Evolutionary conservation across 495 filamentous ascomycete genomes (phyloP).

Genomic region (Pyrenula massariospora): DNA sequence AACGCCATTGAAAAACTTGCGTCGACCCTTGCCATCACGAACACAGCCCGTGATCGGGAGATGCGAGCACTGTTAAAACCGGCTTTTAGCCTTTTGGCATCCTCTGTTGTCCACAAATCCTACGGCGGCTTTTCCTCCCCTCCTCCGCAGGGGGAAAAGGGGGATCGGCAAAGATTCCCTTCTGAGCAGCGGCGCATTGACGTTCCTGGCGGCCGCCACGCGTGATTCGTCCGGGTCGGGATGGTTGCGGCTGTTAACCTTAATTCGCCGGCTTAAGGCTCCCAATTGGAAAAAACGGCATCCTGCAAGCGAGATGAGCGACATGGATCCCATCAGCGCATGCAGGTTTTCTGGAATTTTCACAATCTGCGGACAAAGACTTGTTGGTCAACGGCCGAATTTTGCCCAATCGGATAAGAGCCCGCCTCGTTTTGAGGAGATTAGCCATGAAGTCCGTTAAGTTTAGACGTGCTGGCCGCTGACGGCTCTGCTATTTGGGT

Average conservation of each 20-base stretch:
- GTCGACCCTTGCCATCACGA: neutral
- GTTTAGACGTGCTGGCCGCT: no score
- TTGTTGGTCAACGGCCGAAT: neutral
- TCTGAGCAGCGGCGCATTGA: neutral
- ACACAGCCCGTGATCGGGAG: neutral
- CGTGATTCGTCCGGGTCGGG: neutral
- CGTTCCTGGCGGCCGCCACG: neutral
- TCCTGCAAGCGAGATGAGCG: neutral
- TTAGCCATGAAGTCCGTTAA: neutral
- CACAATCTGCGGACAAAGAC: neutral
- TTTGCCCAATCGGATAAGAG: neutral
- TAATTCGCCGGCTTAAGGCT: neutral
- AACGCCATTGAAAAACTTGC: neutral
- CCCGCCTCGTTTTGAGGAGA: neutral
- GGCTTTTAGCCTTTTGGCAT: neutral
- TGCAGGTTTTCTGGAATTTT: neutral
- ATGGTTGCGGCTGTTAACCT: neutral
- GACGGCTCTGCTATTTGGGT: neutral
- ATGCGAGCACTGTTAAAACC: neutral
- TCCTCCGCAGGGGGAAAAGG: neutral
- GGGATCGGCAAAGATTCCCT: neutral
- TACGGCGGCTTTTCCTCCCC: neutral
- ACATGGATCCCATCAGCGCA: neutral
- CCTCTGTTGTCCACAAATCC: neutral
- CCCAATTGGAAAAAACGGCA: neutral